These are phyloP conservation scores for Fistulifera pelliculosa DNA, from an alignment of 108 stramenopile species.

Conservation along the genomic window DNA sequence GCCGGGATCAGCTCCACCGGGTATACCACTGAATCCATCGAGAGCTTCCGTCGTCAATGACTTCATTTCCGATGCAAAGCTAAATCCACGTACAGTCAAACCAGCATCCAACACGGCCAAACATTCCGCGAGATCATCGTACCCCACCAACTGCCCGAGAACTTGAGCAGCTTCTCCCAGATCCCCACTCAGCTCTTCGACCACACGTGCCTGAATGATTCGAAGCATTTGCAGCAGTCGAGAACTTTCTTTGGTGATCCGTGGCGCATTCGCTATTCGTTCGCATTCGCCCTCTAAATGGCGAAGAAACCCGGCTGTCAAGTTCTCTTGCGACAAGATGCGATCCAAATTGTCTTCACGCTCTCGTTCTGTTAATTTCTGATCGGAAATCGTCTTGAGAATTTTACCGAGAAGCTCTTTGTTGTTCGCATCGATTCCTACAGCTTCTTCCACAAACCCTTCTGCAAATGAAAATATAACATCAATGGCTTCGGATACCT, in stretches of 20 bases:
- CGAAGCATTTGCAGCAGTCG: slow-evolving; percentile 54
- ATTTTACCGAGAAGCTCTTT: slow-evolving; percentile 63
- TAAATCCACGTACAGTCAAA: slow-evolving; percentile 53
- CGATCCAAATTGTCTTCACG: slow-evolving; percentile 43
- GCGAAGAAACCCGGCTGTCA: slow-evolving; percentile 64
- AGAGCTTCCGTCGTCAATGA: slow-evolving; percentile 59
- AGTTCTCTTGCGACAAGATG: slow-evolving; percentile 45
- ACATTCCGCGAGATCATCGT: slow-evolving; percentile 53
- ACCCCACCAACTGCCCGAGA: slow-evolving; percentile 61
- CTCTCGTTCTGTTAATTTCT: slow-evolving; percentile 10
- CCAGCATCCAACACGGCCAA: slow-evolving; percentile 71
- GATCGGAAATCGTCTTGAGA: slow-evolving; percentile 34
- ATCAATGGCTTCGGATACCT: slow-evolving; percentile 30
- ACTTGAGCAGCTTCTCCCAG: slow-evolving; percentile 68
- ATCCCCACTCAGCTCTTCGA: slow-evolving; percentile 67
- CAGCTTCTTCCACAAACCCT: slow-evolving; percentile 48
- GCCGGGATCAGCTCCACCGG: slow-evolving; percentile 47
- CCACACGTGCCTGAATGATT: slow-evolving; percentile 61
- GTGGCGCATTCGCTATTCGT: slow-evolving; percentile 39
- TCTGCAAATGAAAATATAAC: slow-evolving; percentile 57
- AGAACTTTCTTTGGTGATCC: slow-evolving; percentile 39
- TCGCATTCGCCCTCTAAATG: slow-evolving; percentile 73
- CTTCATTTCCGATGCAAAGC: slow-evolving; percentile 54
- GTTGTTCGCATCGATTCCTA: slow-evolving; percentile 36
- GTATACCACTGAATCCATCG: slow-evolving; percentile 49